These are phyloP conservation scores for Cladosporium sp. DNA, from an alignment of 2,329 filamentous ascomycete genomes.

Conservation along the genomic window DNA sequence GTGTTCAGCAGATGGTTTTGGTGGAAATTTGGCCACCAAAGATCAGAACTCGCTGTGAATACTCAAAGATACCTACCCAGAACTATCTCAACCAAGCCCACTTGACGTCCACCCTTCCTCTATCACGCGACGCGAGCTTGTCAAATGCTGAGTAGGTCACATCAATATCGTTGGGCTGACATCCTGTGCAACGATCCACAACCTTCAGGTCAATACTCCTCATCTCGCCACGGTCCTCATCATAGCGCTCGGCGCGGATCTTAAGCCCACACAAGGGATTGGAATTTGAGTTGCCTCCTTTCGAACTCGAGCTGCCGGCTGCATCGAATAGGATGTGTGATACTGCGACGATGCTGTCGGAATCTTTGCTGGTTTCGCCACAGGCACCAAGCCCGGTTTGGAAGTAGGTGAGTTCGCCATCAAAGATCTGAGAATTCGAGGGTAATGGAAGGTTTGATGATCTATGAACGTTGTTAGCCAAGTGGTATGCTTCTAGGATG, in stretches of 20 bases:
- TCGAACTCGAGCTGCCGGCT: conserved; percentile 42
- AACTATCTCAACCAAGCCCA: conserved; percentile 38
- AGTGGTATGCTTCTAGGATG: background rate
- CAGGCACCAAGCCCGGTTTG: conserved; percentile 68
- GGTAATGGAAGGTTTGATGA: conserved; percentile 54
- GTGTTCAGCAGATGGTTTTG: background rate
- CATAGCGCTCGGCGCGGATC: conserved; percentile 61
- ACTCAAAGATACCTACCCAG: background rate
- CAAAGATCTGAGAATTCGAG: conserved; percentile 54
- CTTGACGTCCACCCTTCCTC: conserved; percentile 36
- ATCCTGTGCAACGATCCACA: conserved; percentile 66
- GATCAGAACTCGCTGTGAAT: background rate
- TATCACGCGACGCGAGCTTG: conserved; percentile 43
- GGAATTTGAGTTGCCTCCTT: conserved; percentile 54
- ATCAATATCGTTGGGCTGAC: conserved; percentile 52
- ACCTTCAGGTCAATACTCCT: conserved; percentile 63
- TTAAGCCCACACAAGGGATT: conserved; percentile 69
- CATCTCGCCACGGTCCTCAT: conserved; percentile 48
- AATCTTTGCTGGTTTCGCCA: conserved; percentile 57
- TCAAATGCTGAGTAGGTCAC: conserved; percentile 52
- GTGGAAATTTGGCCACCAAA: background rate
- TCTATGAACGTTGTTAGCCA: conserved; percentile 25
- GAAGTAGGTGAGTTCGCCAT: conserved; percentile 72
- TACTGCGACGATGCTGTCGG: conserved; percentile 66
- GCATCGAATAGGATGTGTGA: conserved; percentile 69